Base-by-base conservation (phyloP, 2,329 filamentous ascomycete species). In the Leptosphaerulina australis region DNA sequence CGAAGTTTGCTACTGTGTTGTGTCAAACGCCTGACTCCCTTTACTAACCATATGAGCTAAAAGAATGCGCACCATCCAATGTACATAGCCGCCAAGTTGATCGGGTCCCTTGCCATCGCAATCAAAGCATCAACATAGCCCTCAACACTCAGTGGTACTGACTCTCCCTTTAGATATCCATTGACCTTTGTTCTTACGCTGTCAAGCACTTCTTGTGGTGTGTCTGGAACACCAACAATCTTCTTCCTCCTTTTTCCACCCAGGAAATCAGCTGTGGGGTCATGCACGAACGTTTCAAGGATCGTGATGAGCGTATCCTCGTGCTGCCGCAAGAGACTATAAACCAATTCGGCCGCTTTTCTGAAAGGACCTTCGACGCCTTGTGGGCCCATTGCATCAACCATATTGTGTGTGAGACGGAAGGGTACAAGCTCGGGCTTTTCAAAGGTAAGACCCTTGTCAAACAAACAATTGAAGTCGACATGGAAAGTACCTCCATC, bases 391-490 rank as follows among this genome's bases (percentile, higher is more conserved):
- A 99, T 97, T 9, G 94, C 95, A 58, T 96, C 90, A 26, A 95
- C 85, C 93, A 99, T 97, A 75, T 99, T 99, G 79, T 97, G 93
- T 3, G 94, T 99, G 31, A 99, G 81, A 12, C 95, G 88, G 80
- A 99, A 99, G 2, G 94, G 95, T 1, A 99, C 94, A 22, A 88
- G 81, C 74, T 99, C 94, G 0, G 94, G 93, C 72, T 95, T 96
- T 56, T 91, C 88, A 69, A 99, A 97, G 0, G 92, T 97, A 30
- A 93, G 83, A 1, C 94, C 94, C 63, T 99, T 99, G 78, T 99
- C 95, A 71, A 99, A 99, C 4, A 99, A 85, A 73, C 95, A 99
- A 76, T 99, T 99, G 81, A 99, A 99, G 75, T 99, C 94, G 35
- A 99, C 95, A 74, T 99, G 94, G 74, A 99, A 90, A 2, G 96